These are phyloP conservation scores for Quercus mongolica DNA, from an alignment of 306 rosid genomes.

Conservation along the genomic window DNA sequence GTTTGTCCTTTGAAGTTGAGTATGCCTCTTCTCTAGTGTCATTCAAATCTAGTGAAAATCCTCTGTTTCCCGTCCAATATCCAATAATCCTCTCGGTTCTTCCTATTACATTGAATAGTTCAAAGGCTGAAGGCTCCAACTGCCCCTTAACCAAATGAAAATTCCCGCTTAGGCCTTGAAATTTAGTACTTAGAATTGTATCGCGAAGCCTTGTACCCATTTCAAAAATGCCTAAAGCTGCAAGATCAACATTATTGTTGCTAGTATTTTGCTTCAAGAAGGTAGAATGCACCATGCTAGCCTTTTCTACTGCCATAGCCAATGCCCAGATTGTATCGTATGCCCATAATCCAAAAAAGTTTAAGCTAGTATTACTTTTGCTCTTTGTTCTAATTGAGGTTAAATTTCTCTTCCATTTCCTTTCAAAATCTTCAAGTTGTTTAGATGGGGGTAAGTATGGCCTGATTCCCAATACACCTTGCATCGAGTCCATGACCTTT, in stretches of 20 bases:
- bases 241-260: not conserved
- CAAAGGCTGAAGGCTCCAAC: constrained; percentile 19
- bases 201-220: not conserved
- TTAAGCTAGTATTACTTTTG: too few relatives aligned
- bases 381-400: too few relatives aligned
- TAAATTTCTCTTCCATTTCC: too few relatives aligned
- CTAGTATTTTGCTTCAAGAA: not conserved
- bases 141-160: constrained; percentile 27
- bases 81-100: too few relatives aligned
- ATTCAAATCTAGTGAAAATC: not conserved
- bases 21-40: not conserved
- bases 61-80: constrained; percentile 17
- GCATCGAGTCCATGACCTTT: too few relatives aligned
- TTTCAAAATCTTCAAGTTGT: too few relatives aligned
- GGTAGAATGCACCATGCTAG: not conserved
- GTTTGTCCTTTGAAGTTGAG: not conserved
- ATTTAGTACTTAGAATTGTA: not conserved
- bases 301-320: constrained; percentile 22
- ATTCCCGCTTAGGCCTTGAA: constrained; percentile 24
- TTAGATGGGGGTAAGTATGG: too few relatives aligned
- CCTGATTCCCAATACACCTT: too few relatives aligned
- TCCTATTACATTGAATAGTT: constrained; percentile 18
- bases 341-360: constrained; percentile 23
- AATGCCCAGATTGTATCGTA: constrained; percentile 35
- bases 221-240: not conserved